These are phyloP conservation scores for Rhodotorula taiwanensis DNA, from an alignment of 768 basidiomycete species.

Conservation along the genomic window DNA sequence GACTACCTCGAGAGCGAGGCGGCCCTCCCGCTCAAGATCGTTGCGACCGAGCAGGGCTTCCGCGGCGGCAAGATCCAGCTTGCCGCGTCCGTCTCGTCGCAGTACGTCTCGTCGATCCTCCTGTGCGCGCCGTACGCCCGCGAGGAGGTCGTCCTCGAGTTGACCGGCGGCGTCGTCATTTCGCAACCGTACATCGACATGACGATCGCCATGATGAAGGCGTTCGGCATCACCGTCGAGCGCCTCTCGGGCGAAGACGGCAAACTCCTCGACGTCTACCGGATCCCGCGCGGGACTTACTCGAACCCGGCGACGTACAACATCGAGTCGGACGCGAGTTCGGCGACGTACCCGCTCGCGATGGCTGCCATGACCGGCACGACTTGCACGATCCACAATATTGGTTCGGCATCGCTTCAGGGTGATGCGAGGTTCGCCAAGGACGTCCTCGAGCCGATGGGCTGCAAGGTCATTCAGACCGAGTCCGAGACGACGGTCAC, in stretches of 20 bases:
- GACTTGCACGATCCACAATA: constrained; percentile 84
- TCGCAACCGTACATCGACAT: constrained; percentile 99
- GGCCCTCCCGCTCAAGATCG: constrained; percentile 80
- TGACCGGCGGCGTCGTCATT: constrained; percentile 90
- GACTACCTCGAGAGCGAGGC: constrained; percentile 68
- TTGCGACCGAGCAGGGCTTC: constrained; percentile 62
- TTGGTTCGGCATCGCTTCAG: constrained; percentile 82
- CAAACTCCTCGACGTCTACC: constrained; percentile 67
- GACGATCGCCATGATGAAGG: constrained; percentile 96
- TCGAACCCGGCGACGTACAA: constrained; percentile 69
- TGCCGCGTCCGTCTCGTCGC: constrained; percentile 89
- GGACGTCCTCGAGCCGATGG: constrained; percentile 89
- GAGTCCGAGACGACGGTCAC: constrained; percentile 80
- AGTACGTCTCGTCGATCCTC: constrained; percentile 96
- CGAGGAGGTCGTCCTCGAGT: constrained; percentile 74
- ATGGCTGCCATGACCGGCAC: constrained; percentile 98
- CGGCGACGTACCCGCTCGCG: constrained; percentile 92
- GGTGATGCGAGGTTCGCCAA: constrained; percentile 96
- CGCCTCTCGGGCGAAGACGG: constrained; percentile 59
- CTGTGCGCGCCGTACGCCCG: constrained; percentile 90
- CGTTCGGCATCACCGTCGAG: constrained; percentile 73
- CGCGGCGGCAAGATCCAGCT: constrained; percentile 74
- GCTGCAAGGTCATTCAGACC: constrained; percentile 83
- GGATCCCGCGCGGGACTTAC: constrained; percentile 73
- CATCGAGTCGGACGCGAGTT: constrained; percentile 87